These are phyloP conservation scores for Eimeria maxima DNA, from an alignment of 169 alveolate species.

Conservation along the genomic window DNA sequence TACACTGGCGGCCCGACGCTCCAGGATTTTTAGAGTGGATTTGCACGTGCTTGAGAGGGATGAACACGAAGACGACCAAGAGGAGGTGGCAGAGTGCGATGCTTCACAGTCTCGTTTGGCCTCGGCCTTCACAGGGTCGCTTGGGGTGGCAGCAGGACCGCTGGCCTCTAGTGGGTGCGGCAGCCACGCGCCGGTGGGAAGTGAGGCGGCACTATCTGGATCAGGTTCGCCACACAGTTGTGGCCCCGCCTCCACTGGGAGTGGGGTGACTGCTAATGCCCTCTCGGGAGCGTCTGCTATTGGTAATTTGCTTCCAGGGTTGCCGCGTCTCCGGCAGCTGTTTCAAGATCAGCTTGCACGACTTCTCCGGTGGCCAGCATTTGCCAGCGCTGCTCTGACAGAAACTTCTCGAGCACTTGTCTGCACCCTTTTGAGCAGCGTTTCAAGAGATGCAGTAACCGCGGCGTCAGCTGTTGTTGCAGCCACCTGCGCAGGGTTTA, in stretches of 20 bases:
- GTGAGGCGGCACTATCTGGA: background rate
- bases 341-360: slow-evolving; percentile 51
- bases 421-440: slow-evolving; percentile 8
- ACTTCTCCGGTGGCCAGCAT: slow-evolving; percentile 47
- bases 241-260: slow-evolving; percentile 3
- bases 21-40: slow-evolving; percentile 67
- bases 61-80: slow-evolving; percentile 76
- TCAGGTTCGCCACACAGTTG: slow-evolving; percentile 7
- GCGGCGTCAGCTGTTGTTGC: slow-evolving; percentile 51
- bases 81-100: slow-evolving; percentile 50
- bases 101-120: slow-evolving; percentile 3
- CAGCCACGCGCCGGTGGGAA: background rate
- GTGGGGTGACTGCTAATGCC: background rate
- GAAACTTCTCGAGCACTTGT: slow-evolving; percentile 58
- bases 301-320: background rate
- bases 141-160: slow-evolving; percentile 23
- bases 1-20: slow-evolving; percentile 71
- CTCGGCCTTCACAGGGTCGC: background rate
- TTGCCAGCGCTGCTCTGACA: slow-evolving; percentile 64
- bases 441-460: slow-evolving; percentile 53
- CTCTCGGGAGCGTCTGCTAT: background rate
- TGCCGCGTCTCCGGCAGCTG: slow-evolving; percentile 53
- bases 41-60: slow-evolving; percentile 72
- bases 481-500: slow-evolving; percentile 46
- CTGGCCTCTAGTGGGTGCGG: slow-evolving; percentile 4